A percentile compares a stretch with the other conserved stretches of the same genome.
These are phyloP conservation scores for Neoarthrinium moseri DNA, from an alignment of 2,329 filamentous ascomycete genomes.

Conservation along the genomic window DNA sequence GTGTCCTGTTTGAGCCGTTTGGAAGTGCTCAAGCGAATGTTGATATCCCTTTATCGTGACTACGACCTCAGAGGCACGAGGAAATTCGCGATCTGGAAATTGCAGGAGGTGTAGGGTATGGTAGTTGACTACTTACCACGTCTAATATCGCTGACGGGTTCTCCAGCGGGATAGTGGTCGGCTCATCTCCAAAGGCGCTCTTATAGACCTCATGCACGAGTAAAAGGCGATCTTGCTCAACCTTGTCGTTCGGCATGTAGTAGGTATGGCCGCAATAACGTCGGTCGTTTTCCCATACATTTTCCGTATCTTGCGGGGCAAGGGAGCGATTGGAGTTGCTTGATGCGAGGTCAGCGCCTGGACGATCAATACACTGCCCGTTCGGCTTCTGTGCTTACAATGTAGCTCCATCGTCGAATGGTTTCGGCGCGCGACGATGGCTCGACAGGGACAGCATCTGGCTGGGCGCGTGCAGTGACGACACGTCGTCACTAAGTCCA, in stretches of 20 bases:
- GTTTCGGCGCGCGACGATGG: constrained; percentile 33
- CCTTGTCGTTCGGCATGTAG: constrained; percentile 66
- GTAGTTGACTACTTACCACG: too few species aligned
- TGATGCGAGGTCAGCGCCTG: too few species aligned
- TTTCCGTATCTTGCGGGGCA: constrained; percentile 51
- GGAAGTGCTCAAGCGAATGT: too few species aligned
- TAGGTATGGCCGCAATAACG: constrained; percentile 63
- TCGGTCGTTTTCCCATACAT: constrained; percentile 59
- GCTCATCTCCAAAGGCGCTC: constrained; percentile 43
- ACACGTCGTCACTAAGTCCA: constrained; percentile 33
- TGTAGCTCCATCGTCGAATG: constrained; percentile 31
- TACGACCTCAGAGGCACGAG: too few species aligned
- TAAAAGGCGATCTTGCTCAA: constrained; percentile 61
- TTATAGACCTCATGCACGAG: constrained; percentile 64
- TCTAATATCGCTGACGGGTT: constrained; percentile 49
- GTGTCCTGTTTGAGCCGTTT: too few species aligned
- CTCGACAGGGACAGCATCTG: constrained; percentile 36
- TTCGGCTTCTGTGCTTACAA: constrained; percentile 34
- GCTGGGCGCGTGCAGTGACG: constrained; percentile 42
- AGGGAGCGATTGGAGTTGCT: constrained; percentile 44
- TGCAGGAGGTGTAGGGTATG: too few species aligned
- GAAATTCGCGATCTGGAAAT: too few species aligned
- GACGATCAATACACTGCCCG: background rate
- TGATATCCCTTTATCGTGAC: too few species aligned
- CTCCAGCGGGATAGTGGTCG: constrained; percentile 42